phyloP scores from a whole-genome alignment of 2,329 filamentous ascomycete genomes.

The Diaporthe citriasiana region DNA sequence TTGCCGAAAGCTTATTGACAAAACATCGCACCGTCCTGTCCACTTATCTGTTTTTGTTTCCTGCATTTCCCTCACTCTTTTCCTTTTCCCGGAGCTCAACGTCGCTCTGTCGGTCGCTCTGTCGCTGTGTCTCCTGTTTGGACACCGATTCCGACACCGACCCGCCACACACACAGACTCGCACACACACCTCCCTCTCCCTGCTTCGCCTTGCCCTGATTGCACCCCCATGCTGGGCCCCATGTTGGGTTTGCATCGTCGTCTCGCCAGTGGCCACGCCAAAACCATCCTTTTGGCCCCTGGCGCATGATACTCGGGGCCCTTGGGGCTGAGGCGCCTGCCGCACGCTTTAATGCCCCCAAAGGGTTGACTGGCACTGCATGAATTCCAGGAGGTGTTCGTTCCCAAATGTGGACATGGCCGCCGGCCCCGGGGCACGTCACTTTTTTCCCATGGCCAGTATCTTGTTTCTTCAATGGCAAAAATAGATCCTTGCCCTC shows the following conservation, averaged over 20 bases:
- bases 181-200: background rate
- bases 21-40: slow-evolving; percentile 5
- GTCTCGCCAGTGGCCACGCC: slow-evolving; percentile 23
- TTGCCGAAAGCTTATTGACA: slow-evolving; percentile 31
- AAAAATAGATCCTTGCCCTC: slow-evolving; percentile 35
- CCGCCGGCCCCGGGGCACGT: slow-evolving; percentile 18
- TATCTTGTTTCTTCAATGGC: background rate
- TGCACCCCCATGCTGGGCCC: slow-evolving; percentile 3
- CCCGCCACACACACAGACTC: background rate
- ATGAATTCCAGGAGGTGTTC: slow-evolving; percentile 21
- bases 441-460: background rate
- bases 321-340: slow-evolving; percentile 3
- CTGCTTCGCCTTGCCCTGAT: slow-evolving; percentile 8
- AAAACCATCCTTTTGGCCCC: background rate
- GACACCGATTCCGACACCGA: slow-evolving; percentile 24
- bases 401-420: slow-evolving; percentile 14
- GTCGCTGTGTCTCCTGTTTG: background rate
- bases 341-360: slow-evolving; percentile 23
- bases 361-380: background rate
- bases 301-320: slow-evolving; percentile 9
- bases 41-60: background rate
- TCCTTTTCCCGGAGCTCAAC: background rate
- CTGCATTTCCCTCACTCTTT: background rate
- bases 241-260: slow-evolving; percentile 31
- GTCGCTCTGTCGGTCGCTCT: background rate